Evolutionary conservation across 768 basidiomycete species (phyloP), one percentile per base, ranked within the genome.

Genomic region (Candolleomyces aberdarensis): DNA sequence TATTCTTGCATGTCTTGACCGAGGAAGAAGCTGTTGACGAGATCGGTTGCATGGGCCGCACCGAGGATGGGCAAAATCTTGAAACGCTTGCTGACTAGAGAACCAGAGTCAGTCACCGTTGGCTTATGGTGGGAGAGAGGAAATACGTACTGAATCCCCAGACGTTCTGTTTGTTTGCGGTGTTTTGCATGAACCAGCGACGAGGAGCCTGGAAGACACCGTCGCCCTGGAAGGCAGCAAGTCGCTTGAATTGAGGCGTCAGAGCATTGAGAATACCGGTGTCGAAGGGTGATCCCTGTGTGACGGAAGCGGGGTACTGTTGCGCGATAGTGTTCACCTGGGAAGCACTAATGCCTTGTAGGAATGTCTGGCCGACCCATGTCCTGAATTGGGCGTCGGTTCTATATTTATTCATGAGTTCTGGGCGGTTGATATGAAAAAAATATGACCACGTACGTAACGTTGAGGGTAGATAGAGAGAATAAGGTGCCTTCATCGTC

Each of bases 401-500:
- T 19, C 74, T 75, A 36, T n/a, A 49, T 49, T 19, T 10, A 20
- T 52, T 11, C 15, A 19, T 39, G 20, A 9, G 17, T 17, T 32
- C 6, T 36, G 26, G 41, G n/a, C 17, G 36, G 5, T 11, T 29
- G 3, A 40, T 20, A 26, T 11, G 29, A 40, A 52, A 17, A 17
- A 13, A 17, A 2, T 17, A 9, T 26, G n/a, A 13, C 15, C 0
- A 62, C 78, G 57, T 62, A 81, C 82, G 81, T 83, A 58, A 83
- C 61, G 57, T 85, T 84, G 44, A 79, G 59, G 1, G 75, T 81
- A 2, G 81, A 75, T 9, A 85, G 65, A 2, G 83, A 78, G 64
- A 84, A 84, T 0, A 83, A 20, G 0, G 85, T 84, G 6, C 85
- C 86, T 66, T 88, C 86, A 57, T 87, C 86, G 54, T 86, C 84